Evolutionary conservation across 345 rosid genomes (phyloP).

Genomic region (Ricinus communis): DNA sequence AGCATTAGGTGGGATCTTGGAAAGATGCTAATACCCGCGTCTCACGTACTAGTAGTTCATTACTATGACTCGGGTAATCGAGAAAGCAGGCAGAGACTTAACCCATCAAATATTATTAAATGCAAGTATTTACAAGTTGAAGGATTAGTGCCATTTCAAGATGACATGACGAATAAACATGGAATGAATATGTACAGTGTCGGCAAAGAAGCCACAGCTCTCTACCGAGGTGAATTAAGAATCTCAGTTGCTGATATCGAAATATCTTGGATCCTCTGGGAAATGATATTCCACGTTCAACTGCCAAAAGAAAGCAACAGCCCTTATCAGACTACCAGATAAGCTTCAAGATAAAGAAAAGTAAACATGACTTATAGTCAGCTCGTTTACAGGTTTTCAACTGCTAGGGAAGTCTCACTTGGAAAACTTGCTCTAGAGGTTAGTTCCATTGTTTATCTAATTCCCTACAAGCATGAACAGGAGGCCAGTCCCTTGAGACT

Average conservation of each 20-base stretch:
- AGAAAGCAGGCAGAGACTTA: background rate
- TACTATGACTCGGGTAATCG: background rate
- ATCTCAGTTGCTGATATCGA: conserved; percentile 56
- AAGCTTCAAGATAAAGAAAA: background rate
- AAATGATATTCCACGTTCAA: conserved; percentile 82
- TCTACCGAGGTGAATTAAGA: conserved; percentile 3
- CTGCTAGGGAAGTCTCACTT: background rate
- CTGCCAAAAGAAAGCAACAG: conserved; percentile 43
- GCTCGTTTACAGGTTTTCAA: background rate
- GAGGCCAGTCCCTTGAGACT: background rate
- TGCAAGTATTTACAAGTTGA: conserved; percentile 15
- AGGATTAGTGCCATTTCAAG: conserved; percentile 27
- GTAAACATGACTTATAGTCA: background rate
- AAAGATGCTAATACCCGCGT: too few relatives aligned
- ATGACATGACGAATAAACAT: conserved; percentile 21
- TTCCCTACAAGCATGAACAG: background rate
- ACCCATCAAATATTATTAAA: conserved; percentile 13
- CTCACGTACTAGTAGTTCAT: too few relatives aligned
- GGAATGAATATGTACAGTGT: conserved; percentile 30
- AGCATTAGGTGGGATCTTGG: too few relatives aligned
- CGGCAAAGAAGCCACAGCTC: conserved; percentile 6
- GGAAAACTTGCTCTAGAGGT: background rate
- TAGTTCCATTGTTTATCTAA: too few relatives aligned
- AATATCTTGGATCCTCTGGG: conserved; percentile 87
- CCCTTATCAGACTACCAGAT: conserved; percentile 5